Evolutionary conservation across 2,329 filamentous ascomycete species (phyloP), one percentile per base, ranked within the genome.

Genomic region (Fusarium buharicum): DNA sequence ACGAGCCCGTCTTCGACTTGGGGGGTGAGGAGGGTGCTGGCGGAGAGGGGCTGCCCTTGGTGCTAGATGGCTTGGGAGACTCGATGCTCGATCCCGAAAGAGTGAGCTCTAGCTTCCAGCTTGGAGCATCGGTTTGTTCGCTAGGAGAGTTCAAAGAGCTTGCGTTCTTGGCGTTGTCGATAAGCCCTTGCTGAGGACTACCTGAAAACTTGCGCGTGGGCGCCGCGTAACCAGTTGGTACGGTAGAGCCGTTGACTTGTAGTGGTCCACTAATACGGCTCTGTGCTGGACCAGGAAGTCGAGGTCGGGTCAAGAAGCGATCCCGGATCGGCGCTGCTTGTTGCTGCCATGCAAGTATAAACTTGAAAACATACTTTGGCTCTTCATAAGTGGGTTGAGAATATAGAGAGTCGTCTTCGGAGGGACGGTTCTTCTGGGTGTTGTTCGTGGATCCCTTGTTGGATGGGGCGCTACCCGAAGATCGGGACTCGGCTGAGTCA

Each of bases 211-310:
- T 76, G 11, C 83, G 76, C 2, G 81, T 83, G 2, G 77, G 73
- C 8, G 78, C 76, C 4, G 82, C 78, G 9, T 77, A 72, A 7
- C 75, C 71, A 0, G 77, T 62, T 1, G 75, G 75, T 1, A 75
- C 74, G 0, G 76, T 75, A 5, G 72, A 77, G 62, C 75, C 79
- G 18, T 77, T 77, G 40, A 72, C 75, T 10, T 76, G 74, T 11
- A 75, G 60, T 11, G 78, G 74, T 2, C 74, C 74, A 22, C 75
- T 79, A 11, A 93, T 78, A 54, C 86, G 84, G 12, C 83, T 79
- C 68, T 94, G 90, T 0, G 91, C 90, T 0, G 89, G 84, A 4
- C 82, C 81, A 0, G 91, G 91, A 4, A 95, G 82, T 12, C 88
- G 82, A 2, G 91, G 91, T 6, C 86, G 83, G 18, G 81, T 82